Percentiles rank a stretch among this genome's conserved stretches.
These are phyloP conservation scores for Chytridium lagenaria DNA, from an alignment of 371 early-diverging fungal genomes.

Conservation along the genomic window DNA sequence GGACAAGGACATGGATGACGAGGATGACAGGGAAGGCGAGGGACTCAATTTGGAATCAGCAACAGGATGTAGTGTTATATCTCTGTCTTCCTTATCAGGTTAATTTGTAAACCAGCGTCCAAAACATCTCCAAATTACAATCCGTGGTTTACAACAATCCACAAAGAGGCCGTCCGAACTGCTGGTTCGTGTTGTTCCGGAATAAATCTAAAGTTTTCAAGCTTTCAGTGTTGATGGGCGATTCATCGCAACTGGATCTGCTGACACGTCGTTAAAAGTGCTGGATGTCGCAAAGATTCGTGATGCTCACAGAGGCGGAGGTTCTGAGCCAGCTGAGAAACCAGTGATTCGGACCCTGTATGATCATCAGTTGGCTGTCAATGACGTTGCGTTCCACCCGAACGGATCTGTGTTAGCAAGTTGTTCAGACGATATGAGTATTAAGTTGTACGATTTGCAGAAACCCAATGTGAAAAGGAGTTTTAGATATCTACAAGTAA, in stretches of 20 bases:
- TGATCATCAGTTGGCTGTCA: constrained; percentile 82
- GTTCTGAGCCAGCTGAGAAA: constrained; percentile 54
- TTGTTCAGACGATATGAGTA: constrained; percentile 81
- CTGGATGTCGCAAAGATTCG: constrained; percentile 70
- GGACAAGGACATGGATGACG: constrained; percentile 27
- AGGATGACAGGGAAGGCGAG: constrained; percentile 6
- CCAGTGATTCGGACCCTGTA: constrained; percentile 84
- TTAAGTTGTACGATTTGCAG: constrained; percentile 89
- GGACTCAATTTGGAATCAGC: neutral
- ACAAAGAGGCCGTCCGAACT: constrained; percentile 42
- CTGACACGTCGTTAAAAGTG: constrained; percentile 87
- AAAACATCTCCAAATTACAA: constrained; percentile 41
- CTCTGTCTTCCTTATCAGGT: neutral
- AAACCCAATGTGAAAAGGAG: constrained; percentile 79
- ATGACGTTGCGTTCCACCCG: constrained; percentile 90
- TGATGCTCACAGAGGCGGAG: constrained; percentile 56
- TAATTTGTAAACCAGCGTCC: neutral
- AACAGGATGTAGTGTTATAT: neutral
- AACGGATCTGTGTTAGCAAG: constrained; percentile 88
- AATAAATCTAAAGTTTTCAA: neutral
- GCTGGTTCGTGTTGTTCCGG: constrained; percentile 30
- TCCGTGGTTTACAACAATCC: constrained; percentile 52
- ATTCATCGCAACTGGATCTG: constrained; percentile 89
- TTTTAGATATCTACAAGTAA: constrained; percentile 83
- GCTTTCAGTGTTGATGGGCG: constrained; percentile 67